These are phyloP conservation scores for Millerozyma acaciae DNA, from an alignment of 805 yeast genomes.

Conservation along the genomic window DNA sequence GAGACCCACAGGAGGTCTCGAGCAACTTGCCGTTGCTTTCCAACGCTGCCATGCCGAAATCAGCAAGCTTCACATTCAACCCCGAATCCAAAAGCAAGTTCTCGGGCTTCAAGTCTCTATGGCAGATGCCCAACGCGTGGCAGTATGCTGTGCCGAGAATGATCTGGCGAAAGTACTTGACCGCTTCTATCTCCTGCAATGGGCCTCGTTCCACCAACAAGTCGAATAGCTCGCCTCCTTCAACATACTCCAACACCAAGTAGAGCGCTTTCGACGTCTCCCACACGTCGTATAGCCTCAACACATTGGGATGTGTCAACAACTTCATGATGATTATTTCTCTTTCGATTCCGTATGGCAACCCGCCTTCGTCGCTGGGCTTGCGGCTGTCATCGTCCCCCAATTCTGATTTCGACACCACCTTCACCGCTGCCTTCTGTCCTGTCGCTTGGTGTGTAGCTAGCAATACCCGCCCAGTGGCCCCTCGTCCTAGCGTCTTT, in stretches of 20 bases:
- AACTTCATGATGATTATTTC: constrained; percentile 97
- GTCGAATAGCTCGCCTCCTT: constrained; percentile 96
- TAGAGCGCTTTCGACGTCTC: constrained; percentile 79
- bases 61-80: constrained; percentile 91
- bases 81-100: constrained; percentile 75
- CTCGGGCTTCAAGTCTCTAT: constrained; percentile 83
- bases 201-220: constrained; percentile 85
- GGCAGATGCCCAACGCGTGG: constrained; percentile 83
- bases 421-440: constrained; percentile 78
- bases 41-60: constrained; percentile 98
- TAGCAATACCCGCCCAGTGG: constrained; percentile 74
- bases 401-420: constrained; percentile 63
- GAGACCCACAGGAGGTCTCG: constrained; percentile 97
- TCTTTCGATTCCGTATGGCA: constrained; percentile 94
- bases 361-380: constrained; percentile 42
- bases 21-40: constrained; percentile 77
- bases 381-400: constrained; percentile 21
- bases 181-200: constrained; percentile 84
- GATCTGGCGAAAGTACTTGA: constrained; percentile 83
- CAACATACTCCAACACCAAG: constrained; percentile 89
- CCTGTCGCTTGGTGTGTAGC: constrained; percentile 70
- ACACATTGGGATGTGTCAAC: constrained; percentile 87
- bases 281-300: constrained; percentile 89
- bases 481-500: constrained; percentile 75
- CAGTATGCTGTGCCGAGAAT: constrained; percentile 80